Evolutionary conservation across 495 filamentous ascomycete genomes (phyloP).

Genomic region (Neurospora sp.): DNA sequence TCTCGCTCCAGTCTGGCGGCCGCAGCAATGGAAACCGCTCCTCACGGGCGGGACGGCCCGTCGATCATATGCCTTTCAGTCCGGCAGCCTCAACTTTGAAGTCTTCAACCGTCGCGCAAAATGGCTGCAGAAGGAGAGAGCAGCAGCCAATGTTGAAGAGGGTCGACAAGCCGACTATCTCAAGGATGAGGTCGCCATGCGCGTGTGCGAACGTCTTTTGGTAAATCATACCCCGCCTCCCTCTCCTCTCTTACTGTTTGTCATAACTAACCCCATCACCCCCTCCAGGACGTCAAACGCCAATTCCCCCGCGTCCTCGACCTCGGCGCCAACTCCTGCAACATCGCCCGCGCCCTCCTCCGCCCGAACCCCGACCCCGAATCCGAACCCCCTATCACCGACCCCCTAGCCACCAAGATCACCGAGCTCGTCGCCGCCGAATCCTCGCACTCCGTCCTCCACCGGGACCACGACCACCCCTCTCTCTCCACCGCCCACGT

Average conservation of each 20-base stretch:
- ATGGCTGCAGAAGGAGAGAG: conserved; percentile 81
- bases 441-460: conserved; percentile 63
- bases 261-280: background rate
- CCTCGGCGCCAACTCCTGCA: conserved; percentile 90
- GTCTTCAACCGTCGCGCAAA: conserved; percentile 88
- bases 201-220: conserved; percentile 79
- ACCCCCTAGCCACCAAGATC: conserved; percentile 58
- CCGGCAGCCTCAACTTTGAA: conserved; percentile 66
- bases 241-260: background rate
- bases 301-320: conserved; percentile 78
- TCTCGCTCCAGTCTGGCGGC: conserved; percentile 9
- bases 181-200: conserved; percentile 77
- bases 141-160: conserved; percentile 56
- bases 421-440: conserved; percentile 68
- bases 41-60: conserved; percentile 5
- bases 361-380: conserved; percentile 53
- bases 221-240: conserved; percentile 32
- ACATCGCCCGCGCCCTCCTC: conserved; percentile 74
- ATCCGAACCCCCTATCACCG: conserved; percentile 37
- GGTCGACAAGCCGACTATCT: conserved; percentile 83
- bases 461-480: conserved; percentile 67
- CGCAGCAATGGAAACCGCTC: conserved; percentile 3
- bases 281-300: conserved; percentile 75
- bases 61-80: conserved; percentile 65
- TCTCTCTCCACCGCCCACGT: conserved; percentile 67